These are phyloP conservation scores for Pythium sp. DNA, from an alignment of 352 stramenopile genomes.

Conservation along the genomic window DNA sequence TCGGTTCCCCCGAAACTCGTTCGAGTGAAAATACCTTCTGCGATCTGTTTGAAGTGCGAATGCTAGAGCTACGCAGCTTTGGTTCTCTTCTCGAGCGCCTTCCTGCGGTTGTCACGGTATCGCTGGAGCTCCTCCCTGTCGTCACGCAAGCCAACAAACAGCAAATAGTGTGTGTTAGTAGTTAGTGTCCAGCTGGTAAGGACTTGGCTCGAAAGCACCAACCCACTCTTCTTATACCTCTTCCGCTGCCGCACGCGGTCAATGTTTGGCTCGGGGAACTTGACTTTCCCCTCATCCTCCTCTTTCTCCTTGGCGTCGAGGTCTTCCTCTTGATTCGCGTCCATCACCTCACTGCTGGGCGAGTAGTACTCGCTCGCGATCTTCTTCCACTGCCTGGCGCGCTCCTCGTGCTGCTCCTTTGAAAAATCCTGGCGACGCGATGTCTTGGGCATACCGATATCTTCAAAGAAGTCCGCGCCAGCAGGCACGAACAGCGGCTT, in stretches of 20 bases:
- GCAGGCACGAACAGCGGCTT: conserved; percentile 73
- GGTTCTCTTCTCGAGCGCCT: conserved; percentile 55
- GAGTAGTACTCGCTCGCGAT: conserved; percentile 62
- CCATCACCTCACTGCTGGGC: conserved; percentile 33
- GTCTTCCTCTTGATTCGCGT: conserved; percentile 28
- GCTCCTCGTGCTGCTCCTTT: conserved; percentile 56
- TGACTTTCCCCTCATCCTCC: conserved; percentile 28
- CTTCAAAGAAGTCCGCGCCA: conserved; percentile 66
- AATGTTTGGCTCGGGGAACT: conserved; percentile 66
- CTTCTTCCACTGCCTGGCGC: conserved; percentile 67
- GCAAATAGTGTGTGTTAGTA: too few relatives aligned
- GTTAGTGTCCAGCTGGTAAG: not conserved
- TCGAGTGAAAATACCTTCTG: not conserved
- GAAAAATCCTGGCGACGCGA: conserved; percentile 43
- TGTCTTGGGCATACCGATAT: conserved; percentile 72
- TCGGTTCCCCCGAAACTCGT: not conserved
- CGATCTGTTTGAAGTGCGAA: not conserved
- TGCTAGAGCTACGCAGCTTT: conserved; percentile 20
- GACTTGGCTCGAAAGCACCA: not conserved
- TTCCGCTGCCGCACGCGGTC: conserved; percentile 72
- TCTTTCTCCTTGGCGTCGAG: conserved; percentile 24
- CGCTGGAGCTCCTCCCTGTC: conserved; percentile 64
- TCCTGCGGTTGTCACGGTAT: conserved; percentile 58
- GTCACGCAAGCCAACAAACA: too few relatives aligned
- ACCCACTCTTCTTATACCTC: conserved; percentile 24